Percentiles rank a stretch among this genome's conserved stretches.
Conservation (phyloP, 2,329 filamentous ascomycete species). For the Fusarium temperatum region DNA sequence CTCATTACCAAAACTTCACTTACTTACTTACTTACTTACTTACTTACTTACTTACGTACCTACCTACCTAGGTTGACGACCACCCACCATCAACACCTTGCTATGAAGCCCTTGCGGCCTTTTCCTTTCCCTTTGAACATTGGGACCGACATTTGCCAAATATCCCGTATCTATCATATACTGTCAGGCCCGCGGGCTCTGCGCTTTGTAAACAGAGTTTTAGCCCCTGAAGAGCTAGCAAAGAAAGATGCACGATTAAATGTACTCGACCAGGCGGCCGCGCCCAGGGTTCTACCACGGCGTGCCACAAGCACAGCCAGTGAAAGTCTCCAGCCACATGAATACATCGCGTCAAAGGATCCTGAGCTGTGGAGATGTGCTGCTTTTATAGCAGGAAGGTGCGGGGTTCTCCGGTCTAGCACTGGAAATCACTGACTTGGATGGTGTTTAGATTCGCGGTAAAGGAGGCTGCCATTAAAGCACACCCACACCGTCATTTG, state of each 20-base stretch:
- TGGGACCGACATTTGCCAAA: constrained; percentile 81
- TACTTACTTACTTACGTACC: neutral
- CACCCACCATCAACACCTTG: neutral
- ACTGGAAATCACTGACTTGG: constrained; percentile 3
- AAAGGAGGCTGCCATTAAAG: constrained; percentile 80
- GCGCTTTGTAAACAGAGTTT: constrained; percentile 59
- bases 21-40: neutral
- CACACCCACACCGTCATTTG: constrained; percentile 67
- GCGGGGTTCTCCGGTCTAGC: neutral
- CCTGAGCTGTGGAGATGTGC: constrained; percentile 48
- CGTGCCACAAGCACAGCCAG: neutral
- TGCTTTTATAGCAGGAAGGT: constrained; percentile 51
- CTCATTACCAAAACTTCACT: constrained; percentile 8
- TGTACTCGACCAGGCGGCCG: constrained; percentile 5
- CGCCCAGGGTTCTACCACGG: neutral
- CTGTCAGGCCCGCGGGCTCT: constrained; percentile 55
- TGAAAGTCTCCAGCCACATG: neutral
- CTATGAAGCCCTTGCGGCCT: constrained; percentile 47
- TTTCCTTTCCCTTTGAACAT: constrained; percentile 75
- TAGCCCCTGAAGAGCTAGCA: constrained; percentile 50
- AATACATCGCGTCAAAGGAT: constrained; percentile 8
- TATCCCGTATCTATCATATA: constrained; percentile 70
- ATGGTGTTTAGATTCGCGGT: constrained; percentile 67
- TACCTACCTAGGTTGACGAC: neutral
- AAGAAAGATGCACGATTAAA: constrained; percentile 36